Percentiles rank a stretch among this genome's conserved stretches.
phyloP scores from a whole-genome alignment of 495 filamentous ascomycete genomes.

The Pseudomonodictys pantanalensis region DNA sequence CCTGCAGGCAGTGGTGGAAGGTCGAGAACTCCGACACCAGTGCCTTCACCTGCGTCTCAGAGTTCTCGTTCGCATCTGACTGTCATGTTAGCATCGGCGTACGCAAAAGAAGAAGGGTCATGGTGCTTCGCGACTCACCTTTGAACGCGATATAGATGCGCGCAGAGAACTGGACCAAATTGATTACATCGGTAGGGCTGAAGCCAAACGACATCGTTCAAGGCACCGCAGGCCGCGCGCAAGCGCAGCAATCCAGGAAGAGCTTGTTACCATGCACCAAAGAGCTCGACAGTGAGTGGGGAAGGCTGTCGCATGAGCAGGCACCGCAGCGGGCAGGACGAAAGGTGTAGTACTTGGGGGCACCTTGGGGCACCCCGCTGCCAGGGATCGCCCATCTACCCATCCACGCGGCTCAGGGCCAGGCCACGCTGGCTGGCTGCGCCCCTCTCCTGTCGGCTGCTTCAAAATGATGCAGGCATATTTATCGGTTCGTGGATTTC shows the following conservation, averaged over 20 bases:
- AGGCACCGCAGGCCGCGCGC: conserved; percentile 18
- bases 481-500: too few relatives aligned
- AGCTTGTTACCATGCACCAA: conserved; percentile 18
- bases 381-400: too few relatives aligned
- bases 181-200: conserved; percentile 24
- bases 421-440: too few relatives aligned
- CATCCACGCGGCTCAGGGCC: too few relatives aligned
- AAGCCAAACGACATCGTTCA: conserved; percentile 27
- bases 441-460: too few relatives aligned
- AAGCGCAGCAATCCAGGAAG: conserved; percentile 4
- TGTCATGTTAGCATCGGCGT: not conserved
- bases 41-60: conserved; percentile 15
- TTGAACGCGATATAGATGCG: conserved; percentile 27
- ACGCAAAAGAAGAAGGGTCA: too few relatives aligned
- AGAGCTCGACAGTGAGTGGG: not conserved
- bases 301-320: conserved; percentile 22
- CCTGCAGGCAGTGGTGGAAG: conserved; percentile 24
- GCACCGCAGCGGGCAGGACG: not conserved
- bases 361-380: too few relatives aligned
- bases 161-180: conserved; percentile 21
- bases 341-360: not conserved
- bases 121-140: conserved; percentile 7
- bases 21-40: conserved; percentile 20
- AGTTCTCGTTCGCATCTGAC: conserved; percentile 29
- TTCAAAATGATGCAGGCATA: too few relatives aligned